Evolutionary conservation across 768 basidiomycete genomes (phyloP), one percentile per base, ranked within the genome.

Genomic region (Tricholoma hemisulphureum): DNA sequence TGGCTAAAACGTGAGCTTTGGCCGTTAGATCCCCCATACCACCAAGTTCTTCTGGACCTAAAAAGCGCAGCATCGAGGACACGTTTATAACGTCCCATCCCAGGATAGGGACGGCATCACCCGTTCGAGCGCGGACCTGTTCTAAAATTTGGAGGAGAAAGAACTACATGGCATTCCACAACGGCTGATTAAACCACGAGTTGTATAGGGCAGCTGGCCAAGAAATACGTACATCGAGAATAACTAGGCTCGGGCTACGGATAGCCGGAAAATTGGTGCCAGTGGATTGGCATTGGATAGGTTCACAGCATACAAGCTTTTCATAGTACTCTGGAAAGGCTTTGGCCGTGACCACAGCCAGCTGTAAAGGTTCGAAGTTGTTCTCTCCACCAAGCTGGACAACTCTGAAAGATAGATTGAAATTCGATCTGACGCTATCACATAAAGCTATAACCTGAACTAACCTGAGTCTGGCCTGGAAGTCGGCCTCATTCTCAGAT

Each of bases 1-100:
- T 46, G 2, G 53, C 67, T 29, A 61, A 62, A 20, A 43, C 57
- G 13, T 60, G 55, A 24, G 57, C 60, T 39, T 55, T 60, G 14
- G 59, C 57, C 4, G 55, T 51, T 28, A 62, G 29, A 51, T 68
- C 57, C 7, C 65, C 67, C 1, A 58, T 26, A 2, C 67, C 67
- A 4, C 67, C 67, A 4, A 63, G 31, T 3, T 61, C 59, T 41
- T 65, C 61, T 1, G 67, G 63, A 2, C 61, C 67, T 34, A 55
- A 66, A 16, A 53, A 20, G 11, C 63, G 61, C 28, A 68, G 50
- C 4, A 61, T 18, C 10, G 56, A 46, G 2, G 55, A 21, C 1
- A 60, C 52, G 18, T 49, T 50, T 11, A 58, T 57, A 2, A 65
- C 51, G 1, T 53, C 23, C 56, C 61, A 68, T 3, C 57, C 46